These are phyloP conservation scores for Apostasia shenzhenica DNA, from an alignment of 106 monocot species.

Conservation along the genomic window DNA sequence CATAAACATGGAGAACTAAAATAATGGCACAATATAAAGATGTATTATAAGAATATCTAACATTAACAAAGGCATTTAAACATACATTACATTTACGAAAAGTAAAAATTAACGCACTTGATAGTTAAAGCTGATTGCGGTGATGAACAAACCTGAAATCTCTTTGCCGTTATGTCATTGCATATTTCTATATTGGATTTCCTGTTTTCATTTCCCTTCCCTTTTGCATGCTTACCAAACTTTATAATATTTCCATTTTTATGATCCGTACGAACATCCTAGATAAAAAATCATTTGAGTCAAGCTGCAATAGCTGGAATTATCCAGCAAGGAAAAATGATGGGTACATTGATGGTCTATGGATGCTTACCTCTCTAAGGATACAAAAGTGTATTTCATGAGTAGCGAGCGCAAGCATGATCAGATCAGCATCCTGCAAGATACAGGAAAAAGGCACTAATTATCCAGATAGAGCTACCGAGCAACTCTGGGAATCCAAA, in stretches of 20 bases:
- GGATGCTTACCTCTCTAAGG: slow-evolving; percentile 33
- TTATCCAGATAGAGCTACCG: background rate
- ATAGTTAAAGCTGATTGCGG: too few species aligned
- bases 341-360: background rate
- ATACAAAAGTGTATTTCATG: slow-evolving; percentile 56
- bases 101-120: too few species aligned
- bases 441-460: background rate
- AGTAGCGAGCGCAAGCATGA: slow-evolving; percentile 48
- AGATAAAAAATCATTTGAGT: background rate
- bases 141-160: slow-evolving; percentile 7
- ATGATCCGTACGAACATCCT: slow-evolving; percentile 8
- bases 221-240: background rate
- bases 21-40: too few species aligned
- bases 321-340: background rate
- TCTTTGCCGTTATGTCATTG: background rate
- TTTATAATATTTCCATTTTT: background rate
- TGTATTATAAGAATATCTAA: too few species aligned
- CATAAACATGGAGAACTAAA: too few species aligned
- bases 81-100: too few species aligned
- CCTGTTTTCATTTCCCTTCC: background rate
- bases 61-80: too few species aligned
- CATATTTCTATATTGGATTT: background rate
- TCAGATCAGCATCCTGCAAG: slow-evolving; percentile 56
- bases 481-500: background rate
- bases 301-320: background rate